Conservation (phyloP, 2,329 filamentous ascomycete species). For the Aspergillus sojae region DNA sequence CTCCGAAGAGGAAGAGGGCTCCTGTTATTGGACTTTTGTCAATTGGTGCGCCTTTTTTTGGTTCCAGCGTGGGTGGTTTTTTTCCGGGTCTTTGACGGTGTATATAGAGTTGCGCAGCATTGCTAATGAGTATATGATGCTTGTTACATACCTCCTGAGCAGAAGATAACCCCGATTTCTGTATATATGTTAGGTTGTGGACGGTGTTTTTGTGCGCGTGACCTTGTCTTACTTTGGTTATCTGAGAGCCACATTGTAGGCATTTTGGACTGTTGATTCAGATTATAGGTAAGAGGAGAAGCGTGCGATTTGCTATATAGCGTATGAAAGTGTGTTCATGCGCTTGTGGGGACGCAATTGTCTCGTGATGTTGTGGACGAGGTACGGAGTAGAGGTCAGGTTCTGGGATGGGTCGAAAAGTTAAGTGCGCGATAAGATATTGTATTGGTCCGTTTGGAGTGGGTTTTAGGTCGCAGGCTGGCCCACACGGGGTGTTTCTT, state of each 20-base stretch:
- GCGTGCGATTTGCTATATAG: neutral
- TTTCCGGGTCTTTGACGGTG: neutral
- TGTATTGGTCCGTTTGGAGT: neutral
- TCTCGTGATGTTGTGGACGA: neutral
- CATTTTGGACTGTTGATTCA: slow-evolving; percentile 54
- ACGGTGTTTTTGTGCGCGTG: slow-evolving; percentile 10
- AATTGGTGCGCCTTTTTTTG: neutral
- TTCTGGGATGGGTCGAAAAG: neutral
- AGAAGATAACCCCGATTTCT: slow-evolving; percentile 98
- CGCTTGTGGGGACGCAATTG: neutral
- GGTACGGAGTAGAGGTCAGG: neutral
- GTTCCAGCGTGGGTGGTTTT: neutral
- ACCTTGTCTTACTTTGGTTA: slow-evolving; percentile 73
- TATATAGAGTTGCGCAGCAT: slow-evolving; percentile 13
- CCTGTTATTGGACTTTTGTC: slow-evolving; percentile 54
- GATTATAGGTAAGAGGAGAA: neutral
- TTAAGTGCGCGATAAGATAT: neutral
- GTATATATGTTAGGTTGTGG: slow-evolving; percentile 25
- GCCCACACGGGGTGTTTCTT: neutral
- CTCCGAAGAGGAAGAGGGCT: slow-evolving; percentile 90
- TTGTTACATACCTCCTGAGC: slow-evolving; percentile 80
- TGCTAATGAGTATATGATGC: neutral
- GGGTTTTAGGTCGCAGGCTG: neutral
- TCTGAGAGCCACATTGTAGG: slow-evolving; percentile 96
- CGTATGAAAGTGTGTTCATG: neutral